Conservation (phyloP, 2,329 filamentous ascomycete genomes). For the Elsinoe ampelina region DNA sequence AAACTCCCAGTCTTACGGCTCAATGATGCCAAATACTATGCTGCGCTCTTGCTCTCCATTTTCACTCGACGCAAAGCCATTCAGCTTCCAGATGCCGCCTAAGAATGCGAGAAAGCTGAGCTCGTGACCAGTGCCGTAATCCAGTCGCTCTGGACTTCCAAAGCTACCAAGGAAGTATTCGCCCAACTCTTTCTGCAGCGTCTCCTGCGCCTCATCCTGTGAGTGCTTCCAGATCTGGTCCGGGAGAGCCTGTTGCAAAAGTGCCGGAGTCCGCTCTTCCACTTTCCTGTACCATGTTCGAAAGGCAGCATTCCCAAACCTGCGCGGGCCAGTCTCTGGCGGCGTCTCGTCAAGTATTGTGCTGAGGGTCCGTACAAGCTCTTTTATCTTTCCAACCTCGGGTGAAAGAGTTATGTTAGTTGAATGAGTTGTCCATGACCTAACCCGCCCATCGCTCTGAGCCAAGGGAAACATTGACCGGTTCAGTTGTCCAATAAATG, state of each 20-base stretch:
- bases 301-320: constrained; percentile 90
- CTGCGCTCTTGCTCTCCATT: constrained; percentile 58
- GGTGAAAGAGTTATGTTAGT: constrained; percentile 40
- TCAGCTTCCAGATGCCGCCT: constrained; percentile 82
- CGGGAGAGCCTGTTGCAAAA: constrained; percentile 52
- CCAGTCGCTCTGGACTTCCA: constrained; percentile 78
- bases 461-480: constrained; percentile 63
- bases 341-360: constrained; percentile 66
- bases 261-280: constrained; percentile 46
- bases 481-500: constrained; percentile 85
- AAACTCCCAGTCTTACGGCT: constrained; percentile 53
- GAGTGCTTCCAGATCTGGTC: constrained; percentile 34
- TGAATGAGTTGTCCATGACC: constrained; percentile 44
- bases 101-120: constrained; percentile 90
- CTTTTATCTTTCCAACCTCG: constrained; percentile 55
- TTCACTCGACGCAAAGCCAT: constrained; percentile 56
- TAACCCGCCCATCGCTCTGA: constrained; percentile 32
- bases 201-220: constrained; percentile 19
- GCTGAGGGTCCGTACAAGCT: constrained; percentile 56
- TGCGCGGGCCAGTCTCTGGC: constrained; percentile 72
- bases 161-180: constrained; percentile 78
- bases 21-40: constrained; percentile 72
- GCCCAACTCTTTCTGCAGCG: constrained; percentile 55
- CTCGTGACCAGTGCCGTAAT: constrained; percentile 95
- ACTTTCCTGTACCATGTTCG: constrained; percentile 70